Evolutionary conservation across 1,139 yeast genomes (phyloP), one percentile per base, ranked within the genome.

Genomic region (Zygoascus sp.): DNA sequence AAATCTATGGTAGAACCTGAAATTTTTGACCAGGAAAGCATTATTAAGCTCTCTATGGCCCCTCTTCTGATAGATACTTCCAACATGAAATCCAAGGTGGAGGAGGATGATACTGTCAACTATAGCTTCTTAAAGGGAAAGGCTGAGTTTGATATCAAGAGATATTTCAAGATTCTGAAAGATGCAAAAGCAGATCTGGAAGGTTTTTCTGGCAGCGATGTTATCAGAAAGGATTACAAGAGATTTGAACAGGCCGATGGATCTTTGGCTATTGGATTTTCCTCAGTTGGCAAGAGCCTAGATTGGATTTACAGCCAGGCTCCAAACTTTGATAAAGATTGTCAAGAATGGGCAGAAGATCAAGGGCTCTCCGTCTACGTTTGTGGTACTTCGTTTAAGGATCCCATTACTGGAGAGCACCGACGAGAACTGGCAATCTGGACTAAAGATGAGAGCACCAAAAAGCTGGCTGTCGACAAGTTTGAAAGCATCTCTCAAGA

Each of bases 201-300:
- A 2, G 88, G 87, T 0, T 70, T 89, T 44, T 59, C 76, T 1
- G 66, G 80, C 10, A 59, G 61, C 5, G 95, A 87, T 46, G 64
- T 90, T 13, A 69, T 90, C 41, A 70, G 82, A 40, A 89, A 88
- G 63, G 98, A 90, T 62, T 90, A 85, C 65, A 90, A 90, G 60
- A 82, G 80, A 57, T 89, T 84, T 69, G 58, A 56, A 1, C 63
- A 64, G 5, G 59, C 60, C 2, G 30, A 58, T 25, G 40, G 34
- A 7, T 38, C 30, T 1, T 57, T 57, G 25, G 64, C 60, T 7
- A 72, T 87, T 27, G 97, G 97, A 0, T 82, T 89, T 57, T 77
- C 92, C 46, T 83, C 96, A 0, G 69, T 83, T 16, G 86, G 84
- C 1, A 81, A 79, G 60, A 73, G 89, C 0, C 65, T 83, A 37